These are phyloP conservation scores for Hura crepitans DNA, from an alignment of 441 rosid species.

Conservation along the genomic window DNA sequence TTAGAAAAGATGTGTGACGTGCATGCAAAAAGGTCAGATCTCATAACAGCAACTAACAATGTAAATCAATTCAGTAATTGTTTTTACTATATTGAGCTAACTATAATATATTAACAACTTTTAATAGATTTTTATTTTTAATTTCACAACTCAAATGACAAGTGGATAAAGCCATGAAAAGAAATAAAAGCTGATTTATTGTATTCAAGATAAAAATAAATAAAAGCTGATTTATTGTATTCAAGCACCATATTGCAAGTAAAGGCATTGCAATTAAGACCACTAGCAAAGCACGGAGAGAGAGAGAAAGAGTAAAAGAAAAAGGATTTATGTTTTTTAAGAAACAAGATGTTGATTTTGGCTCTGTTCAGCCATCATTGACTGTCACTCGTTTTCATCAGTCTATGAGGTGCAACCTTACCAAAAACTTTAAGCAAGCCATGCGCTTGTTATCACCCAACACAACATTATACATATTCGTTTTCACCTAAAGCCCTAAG, in stretches of 20 bases:
- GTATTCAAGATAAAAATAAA: neutral
- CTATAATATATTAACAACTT: neutral
- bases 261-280: no score
- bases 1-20: no score
- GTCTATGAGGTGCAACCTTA: neutral
- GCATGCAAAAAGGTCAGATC: no score
- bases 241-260: neutral
- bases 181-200: no score
- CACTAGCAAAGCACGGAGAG: neutral
- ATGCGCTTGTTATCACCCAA: neutral
- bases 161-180: neutral
- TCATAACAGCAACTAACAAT: neutral
- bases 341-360: conserved; percentile 1
- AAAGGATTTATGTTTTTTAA: neutral
- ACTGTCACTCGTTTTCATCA: neutral
- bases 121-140: neutral
- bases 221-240: neutral
- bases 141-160: neutral
- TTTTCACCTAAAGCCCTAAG: neutral
- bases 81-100: neutral
- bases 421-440: neutral
- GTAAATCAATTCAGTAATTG: neutral
- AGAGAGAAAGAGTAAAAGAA: no score
- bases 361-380: neutral
- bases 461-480: neutral